Base-by-base conservation (phyloP, 2,329 filamentous ascomycete species). In the Fusarium cyanostomum region DNA sequence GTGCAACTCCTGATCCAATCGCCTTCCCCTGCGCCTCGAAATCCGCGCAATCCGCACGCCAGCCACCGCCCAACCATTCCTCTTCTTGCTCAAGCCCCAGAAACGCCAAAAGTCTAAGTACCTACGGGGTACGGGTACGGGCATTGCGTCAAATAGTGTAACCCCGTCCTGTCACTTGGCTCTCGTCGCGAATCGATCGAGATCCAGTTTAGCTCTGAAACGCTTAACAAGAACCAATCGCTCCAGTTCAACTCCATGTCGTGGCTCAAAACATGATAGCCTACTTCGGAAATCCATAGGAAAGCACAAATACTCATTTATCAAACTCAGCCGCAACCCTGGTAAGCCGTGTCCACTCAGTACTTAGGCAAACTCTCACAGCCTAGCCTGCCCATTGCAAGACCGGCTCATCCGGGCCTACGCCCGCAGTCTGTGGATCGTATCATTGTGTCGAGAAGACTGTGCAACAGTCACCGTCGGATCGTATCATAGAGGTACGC, bases 1-100 rank as follows among this genome's bases (percentile, higher is more conserved):
- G 48, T 66, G 62, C 42, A 46, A 34, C 27, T 12, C 21, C 16
- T 24, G 30, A 27, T 27, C 50, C 60, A 64, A 60, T 64, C 55
- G 49, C 41, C n/a, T 37, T 15, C 16, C 18, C 31, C 57, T 67
- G 64, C 64, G 64, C 64, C 64, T 53, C 64, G 33, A 51, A 46
- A 59, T 52, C 35, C 46, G 62, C 64, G 64, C 61, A 64, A 59
- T 42, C 33, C 34, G 34, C 31, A 39, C 35, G 52, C 58, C 43
- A 53, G 49, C 37, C 57, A 50, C 39, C 38, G 12, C 18, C 13
- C 33, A 43, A 31, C 15, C 26, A 24, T 13, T 35, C 21, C 34
- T 18, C 24, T 21, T 38, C 31, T 28, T 15, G 11, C n/a, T 28
- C n/a, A n/a, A n/a, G n/a, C n/a, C n/a, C n/a, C n/a, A n/a, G n/a